Conservation (phyloP, 371 early-diverging fungal species). For the Mortierella sp. region DNA sequence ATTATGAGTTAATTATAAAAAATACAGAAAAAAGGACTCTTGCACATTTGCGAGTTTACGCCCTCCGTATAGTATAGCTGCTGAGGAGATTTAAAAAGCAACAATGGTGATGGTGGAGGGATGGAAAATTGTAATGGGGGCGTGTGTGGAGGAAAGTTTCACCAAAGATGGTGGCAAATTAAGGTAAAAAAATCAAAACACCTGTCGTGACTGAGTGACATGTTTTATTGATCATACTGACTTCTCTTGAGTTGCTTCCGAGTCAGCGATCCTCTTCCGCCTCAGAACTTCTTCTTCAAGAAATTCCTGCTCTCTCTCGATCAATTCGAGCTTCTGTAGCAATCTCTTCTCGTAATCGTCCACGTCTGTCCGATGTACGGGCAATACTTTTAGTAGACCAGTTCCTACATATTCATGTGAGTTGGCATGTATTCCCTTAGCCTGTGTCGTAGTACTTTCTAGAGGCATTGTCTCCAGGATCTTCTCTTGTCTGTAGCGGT, state of each 20-base stretch:
- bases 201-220: background rate
- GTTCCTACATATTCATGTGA: slow-evolving; percentile 9
- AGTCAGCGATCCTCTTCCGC: slow-evolving; percentile 12
- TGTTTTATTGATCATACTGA: background rate
- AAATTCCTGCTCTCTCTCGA: slow-evolving; percentile 37
- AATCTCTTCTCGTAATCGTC: slow-evolving; percentile 47
- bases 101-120: background rate
- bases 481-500: slow-evolving; percentile 35
- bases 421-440: background rate
- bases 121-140: background rate
- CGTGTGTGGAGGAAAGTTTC: background rate
- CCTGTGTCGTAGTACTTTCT: background rate
- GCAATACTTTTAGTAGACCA: slow-evolving; percentile 36
- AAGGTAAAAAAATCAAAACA: background rate
- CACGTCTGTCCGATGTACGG: slow-evolving; percentile 50
- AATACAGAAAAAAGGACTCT: background rate
- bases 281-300: slow-evolving; percentile 28
- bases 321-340: slow-evolving; percentile 20
- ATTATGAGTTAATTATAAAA: background rate
- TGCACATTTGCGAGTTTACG: background rate
- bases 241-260: slow-evolving; percentile 10
- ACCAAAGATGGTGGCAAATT: slow-evolving; percentile 19
- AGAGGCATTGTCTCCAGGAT: slow-evolving; percentile 19
- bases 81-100: background rate
- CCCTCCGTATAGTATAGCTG: background rate